Evolutionary conservation across 225 moss, liverwort and hornwort species (phyloP).

Genomic region (Marchantia paleacea): DNA sequence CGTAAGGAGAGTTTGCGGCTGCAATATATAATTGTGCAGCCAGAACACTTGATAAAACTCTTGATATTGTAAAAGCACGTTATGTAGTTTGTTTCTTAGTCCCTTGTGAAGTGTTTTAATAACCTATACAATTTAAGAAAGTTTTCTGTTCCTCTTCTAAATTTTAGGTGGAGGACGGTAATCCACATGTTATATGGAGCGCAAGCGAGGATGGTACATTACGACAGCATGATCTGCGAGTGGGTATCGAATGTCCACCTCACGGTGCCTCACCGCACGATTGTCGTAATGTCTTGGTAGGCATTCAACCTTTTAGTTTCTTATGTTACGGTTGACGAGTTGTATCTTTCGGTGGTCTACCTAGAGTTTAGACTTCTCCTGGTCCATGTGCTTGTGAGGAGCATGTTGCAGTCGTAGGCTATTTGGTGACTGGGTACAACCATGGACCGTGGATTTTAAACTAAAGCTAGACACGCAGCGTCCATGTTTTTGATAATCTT

Average conservation of each 20-base stretch:
- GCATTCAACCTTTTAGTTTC: neutral
- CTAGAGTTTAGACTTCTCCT: neutral
- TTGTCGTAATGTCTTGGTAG: slow-evolving; percentile 95
- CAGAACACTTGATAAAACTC: neutral
- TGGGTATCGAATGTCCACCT: slow-evolving; percentile 76
- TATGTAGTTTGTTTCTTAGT: neutral
- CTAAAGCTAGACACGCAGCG: neutral
- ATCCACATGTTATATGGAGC: slow-evolving; percentile 98
- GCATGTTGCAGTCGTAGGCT: neutral
- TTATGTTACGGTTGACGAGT: no score
- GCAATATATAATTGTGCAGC: no score
- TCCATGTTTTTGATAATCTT: neutral
- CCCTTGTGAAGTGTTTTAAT: neutral
- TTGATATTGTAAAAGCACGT: neutral
- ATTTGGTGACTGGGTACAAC: neutral
- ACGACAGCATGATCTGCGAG: slow-evolving; percentile 93
- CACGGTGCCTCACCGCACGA: slow-evolving; percentile 63
- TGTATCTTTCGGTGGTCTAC: neutral
- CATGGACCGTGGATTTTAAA: neutral
- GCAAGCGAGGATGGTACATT: slow-evolving; percentile 98
- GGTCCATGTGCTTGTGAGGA: neutral
- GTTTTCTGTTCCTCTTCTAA: neutral
- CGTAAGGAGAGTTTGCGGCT: no score
- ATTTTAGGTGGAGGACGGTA: slow-evolving; percentile 93
- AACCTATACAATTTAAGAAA: neutral